phyloP scores from a whole-genome alignment of 2,329 filamentous ascomycete species.

The Pseudogymnoascus sp. region DNA sequence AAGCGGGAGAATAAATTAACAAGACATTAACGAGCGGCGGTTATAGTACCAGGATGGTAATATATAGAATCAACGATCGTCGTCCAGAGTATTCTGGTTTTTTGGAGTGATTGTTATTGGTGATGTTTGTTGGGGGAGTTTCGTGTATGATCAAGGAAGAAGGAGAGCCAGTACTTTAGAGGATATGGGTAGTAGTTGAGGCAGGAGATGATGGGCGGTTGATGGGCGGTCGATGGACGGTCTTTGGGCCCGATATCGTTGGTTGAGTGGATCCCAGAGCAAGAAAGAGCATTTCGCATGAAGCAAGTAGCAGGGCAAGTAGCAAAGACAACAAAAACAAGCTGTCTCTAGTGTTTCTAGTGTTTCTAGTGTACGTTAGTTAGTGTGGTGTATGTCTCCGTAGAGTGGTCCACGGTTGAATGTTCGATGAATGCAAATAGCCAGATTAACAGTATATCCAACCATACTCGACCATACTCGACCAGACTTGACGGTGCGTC shows the following conservation, averaged over 20 bases:
- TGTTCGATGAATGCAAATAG: not conserved
- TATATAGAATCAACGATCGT: slow-evolving; percentile 2
- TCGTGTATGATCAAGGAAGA: not conserved
- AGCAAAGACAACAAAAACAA: not conserved
- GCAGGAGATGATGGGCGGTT: not conserved
- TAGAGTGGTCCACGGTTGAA: no score
- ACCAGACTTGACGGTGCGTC: no score
- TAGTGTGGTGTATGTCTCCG: not conserved
- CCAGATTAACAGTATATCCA: not conserved
- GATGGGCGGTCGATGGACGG: not conserved
- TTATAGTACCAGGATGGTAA: not conserved
- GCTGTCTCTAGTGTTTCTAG: not conserved
- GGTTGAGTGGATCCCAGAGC: not conserved
- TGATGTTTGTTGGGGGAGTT: not conserved
- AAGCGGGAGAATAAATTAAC: not conserved
- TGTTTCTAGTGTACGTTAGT: not conserved
- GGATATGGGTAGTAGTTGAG: not conserved
- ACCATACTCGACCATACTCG: no score
- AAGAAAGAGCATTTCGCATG: not conserved
- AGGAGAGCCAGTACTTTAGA: not conserved
- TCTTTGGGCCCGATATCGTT: not conserved
- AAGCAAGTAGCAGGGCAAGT: no score
- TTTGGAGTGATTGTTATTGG: not conserved
- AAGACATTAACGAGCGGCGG: not conserved
- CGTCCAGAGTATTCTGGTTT: not conserved